Percentiles rank a stretch among this genome's conserved stretches.
Evolutionary conservation across 768 basidiomycete genomes (phyloP).

Genomic region (Calocybe indica): DNA sequence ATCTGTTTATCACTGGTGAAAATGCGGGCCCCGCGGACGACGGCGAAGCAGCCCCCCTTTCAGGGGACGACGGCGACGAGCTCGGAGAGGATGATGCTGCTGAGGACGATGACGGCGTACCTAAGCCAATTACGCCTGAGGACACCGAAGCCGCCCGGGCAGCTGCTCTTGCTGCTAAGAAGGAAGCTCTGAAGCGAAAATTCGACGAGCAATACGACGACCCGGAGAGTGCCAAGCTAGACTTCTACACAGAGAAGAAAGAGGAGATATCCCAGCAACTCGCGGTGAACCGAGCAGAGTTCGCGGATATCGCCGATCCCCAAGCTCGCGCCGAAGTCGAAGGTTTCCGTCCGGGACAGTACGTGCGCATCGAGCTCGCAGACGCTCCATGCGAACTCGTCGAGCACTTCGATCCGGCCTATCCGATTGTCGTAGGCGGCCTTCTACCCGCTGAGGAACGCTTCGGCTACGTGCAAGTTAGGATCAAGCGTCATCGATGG

Average conservation of each 20-base stretch:
- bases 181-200: conserved; percentile 86
- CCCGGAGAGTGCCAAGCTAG: conserved; percentile 67
- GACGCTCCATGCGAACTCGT: conserved; percentile 89
- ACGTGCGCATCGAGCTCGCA: conserved; percentile 86
- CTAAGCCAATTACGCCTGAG: conserved; percentile 7
- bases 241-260: conserved; percentile 91
- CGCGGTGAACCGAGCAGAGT: conserved; percentile 79
- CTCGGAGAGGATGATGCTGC: conserved; percentile 36
- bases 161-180: conserved; percentile 71
- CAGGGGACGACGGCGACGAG: conserved; percentile 33
- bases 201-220: conserved; percentile 98
- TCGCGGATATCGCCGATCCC: conserved; percentile 61
- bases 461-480: conserved; percentile 90
- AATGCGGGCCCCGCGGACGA: conserved; percentile 15
- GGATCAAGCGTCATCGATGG: conserved; percentile 97
- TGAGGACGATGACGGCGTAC: conserved; percentile 23
- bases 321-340: conserved; percentile 81
- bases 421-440: conserved; percentile 90
- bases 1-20: conserved; percentile 85
- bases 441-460: conserved; percentile 85
- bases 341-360: conserved; percentile 85
- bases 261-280: conserved; percentile 86
- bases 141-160: conserved; percentile 34
- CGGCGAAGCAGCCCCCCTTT: conserved; percentile 17
- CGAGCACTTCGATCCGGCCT: conserved; percentile 86